These are phyloP conservation scores for Cornus suecica DNA, from an alignment of 148 eudicot species.

Conservation along the genomic window DNA sequence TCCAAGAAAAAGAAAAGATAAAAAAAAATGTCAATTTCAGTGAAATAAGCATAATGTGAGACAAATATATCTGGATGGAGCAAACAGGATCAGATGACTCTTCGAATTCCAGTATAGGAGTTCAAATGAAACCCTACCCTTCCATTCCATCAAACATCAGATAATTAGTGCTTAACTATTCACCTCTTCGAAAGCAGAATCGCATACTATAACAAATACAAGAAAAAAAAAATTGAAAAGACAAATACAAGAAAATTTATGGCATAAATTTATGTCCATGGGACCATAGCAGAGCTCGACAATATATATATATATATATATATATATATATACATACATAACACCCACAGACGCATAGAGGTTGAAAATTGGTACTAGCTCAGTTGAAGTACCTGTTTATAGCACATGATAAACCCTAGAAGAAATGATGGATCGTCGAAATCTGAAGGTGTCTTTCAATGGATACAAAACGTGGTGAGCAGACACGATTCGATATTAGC, in stretches of 20 bases:
- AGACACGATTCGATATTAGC: conserved; percentile 5
- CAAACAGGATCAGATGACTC: background rate
- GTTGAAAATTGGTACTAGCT: background rate
- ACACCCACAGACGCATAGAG: background rate
- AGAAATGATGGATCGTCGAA: conserved; percentile 13
- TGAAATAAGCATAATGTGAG: background rate
- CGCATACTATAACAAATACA: background rate
- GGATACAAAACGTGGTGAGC: background rate
- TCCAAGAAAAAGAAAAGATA: no score
- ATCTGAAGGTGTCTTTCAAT: conserved; percentile 1
- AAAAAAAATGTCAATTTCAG: no score
- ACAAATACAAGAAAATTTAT: background rate
- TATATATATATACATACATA: no score
- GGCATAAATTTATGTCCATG: no score
- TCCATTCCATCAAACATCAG: background rate
- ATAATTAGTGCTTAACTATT: background rate
- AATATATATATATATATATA: background rate
- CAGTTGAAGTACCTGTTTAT: conserved; percentile 5
- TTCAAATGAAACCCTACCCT: background rate
- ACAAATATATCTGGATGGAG: background rate
- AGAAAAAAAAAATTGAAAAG: no score
- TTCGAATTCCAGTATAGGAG: background rate
- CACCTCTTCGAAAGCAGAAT: background rate
- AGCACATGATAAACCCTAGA: conserved; percentile 17
- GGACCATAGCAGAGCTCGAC: background rate